Base-by-base conservation (phyloP, 352 stramenopile species). In the Phytophthora quininea region DNA sequence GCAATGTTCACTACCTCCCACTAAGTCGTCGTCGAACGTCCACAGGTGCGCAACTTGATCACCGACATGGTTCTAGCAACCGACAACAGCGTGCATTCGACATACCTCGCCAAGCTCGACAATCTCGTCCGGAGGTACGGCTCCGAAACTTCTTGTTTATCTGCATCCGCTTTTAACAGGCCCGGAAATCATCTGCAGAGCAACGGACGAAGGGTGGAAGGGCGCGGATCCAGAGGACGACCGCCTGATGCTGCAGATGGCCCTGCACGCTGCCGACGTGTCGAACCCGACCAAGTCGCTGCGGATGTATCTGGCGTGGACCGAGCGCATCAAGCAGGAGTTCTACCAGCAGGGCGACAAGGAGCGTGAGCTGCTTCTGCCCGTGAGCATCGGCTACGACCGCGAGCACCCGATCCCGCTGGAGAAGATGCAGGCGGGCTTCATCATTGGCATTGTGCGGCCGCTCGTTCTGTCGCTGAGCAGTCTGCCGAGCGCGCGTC, bases 311-410 rank as follows among this genome's bases (percentile, higher is more conserved):
- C 79, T 86, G 53, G 79, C 88, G 46, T 99, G 95, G 96, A 77
- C 90, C 1, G 86, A 96, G 58, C 85, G 90, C 37, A 96, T 98
- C 57, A 85, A 92, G 57, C 66, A 91, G 51, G 97, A 99, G 74
- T 98, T 98, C 64, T 98, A 97, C 63, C 69, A 89, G 38, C 96
- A 99, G 78, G 97, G 97, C 30, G 96, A 99, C 72, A 93, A 95
- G 62, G 97, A 99, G 67, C 92, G 92, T 47, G 76, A 91, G 62
- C 58, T 97, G 2, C 71, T 89, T 30, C 61, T 98, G 14, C 78
- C 88, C 3, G 75, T 97, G 33, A 97, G 82, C 67, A 90, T 97
- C 27, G 91, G 97, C 35, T 97, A 90, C 69, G 92, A 98, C 67
- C 86, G 92, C 12, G 70, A 96, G 29, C 89, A 92, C 52, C 86